Evolutionary conservation across 2,329 filamentous ascomycete species (phyloP).

Genomic region (Beauveria asiatica): DNA sequence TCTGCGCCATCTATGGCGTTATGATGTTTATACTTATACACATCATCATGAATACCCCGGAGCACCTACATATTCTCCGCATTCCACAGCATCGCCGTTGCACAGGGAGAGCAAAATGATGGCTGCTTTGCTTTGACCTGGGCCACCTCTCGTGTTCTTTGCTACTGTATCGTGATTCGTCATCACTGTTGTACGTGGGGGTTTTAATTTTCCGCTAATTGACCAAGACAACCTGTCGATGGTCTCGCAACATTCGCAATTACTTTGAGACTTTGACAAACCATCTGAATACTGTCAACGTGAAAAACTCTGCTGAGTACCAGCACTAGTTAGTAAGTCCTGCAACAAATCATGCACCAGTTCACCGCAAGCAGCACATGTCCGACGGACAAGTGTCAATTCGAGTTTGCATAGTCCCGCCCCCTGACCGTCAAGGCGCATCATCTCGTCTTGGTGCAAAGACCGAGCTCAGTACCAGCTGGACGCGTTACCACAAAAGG

Average conservation of each 20-base stretch:
- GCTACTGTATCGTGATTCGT: background rate
- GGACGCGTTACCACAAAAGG: background rate
- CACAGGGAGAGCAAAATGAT: background rate
- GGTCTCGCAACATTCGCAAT: background rate
- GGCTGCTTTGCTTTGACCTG: background rate
- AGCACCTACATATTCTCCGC: background rate
- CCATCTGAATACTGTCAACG: background rate
- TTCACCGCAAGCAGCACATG: background rate
- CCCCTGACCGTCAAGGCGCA: background rate
- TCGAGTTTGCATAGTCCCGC: background rate
- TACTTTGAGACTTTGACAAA: background rate
- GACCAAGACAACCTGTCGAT: background rate
- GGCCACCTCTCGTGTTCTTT: background rate
- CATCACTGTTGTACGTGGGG: too few species aligned
- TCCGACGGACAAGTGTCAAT: background rate
- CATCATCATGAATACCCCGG: too few species aligned
- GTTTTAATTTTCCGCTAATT: background rate
- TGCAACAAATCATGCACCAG: background rate
- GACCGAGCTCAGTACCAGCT: background rate
- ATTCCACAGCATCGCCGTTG: constrained; percentile 1
- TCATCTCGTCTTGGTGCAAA: background rate
- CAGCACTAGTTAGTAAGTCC: background rate
- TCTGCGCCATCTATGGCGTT: too few species aligned
- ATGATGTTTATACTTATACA: too few species aligned
- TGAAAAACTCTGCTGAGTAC: background rate